These are phyloP conservation scores for Diaporthe longicolla DNA, from an alignment of 2,329 filamentous ascomycete species.

Conservation along the genomic window DNA sequence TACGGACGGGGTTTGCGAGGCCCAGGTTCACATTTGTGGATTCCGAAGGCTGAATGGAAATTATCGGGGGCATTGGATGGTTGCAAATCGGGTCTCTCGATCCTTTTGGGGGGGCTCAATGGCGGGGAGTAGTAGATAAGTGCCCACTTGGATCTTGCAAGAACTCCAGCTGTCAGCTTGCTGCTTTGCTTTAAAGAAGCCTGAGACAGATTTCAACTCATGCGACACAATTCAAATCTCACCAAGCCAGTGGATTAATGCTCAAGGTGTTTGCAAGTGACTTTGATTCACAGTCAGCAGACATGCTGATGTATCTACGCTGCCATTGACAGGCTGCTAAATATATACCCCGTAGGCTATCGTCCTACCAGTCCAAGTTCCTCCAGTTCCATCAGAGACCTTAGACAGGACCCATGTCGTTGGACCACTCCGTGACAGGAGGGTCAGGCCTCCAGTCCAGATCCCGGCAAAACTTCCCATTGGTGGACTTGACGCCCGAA, in stretches of 20 bases:
- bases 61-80: neutral
- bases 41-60: conserved; percentile 18
- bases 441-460: neutral
- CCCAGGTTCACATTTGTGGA: conserved; percentile 17
- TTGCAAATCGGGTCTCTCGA: neutral
- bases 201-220: no score
- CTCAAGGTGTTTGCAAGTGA: neutral
- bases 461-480: conserved; percentile 24
- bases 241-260: neutral
- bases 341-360: neutral
- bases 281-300: neutral
- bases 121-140: no score
- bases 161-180: neutral
- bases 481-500: neutral
- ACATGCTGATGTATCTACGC: no score
- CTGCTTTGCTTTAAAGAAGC: neutral
- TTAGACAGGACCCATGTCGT: neutral
- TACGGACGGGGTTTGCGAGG: conserved; percentile 24
- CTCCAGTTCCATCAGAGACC: neutral
- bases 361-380: no score
- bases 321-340: neutral
- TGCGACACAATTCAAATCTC: neutral
- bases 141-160: no score
- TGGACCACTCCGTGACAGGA: neutral
- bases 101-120: no score